A percentile compares a stretch with the other conserved stretches of the same genome.
Conservation (phyloP, 768 basidiomycete species). For the Leucocoprinus leucothites region DNA sequence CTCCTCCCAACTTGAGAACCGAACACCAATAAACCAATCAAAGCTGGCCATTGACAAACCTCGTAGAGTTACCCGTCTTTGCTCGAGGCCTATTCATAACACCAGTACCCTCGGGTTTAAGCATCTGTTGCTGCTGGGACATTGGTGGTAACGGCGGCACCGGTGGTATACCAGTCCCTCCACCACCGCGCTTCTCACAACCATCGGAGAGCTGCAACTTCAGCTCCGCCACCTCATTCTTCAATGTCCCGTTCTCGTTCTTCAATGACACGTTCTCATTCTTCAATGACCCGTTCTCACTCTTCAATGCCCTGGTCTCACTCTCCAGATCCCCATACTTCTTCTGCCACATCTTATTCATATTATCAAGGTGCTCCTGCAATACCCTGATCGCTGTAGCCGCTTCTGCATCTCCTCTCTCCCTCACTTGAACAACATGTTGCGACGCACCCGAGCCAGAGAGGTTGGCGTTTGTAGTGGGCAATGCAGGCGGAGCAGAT, state of each 20-base stretch:
- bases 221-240: slow-evolving; percentile 61
- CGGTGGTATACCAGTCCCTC: slow-evolving; percentile 2
- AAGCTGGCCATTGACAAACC: slow-evolving; percentile 56
- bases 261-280: too few species aligned
- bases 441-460: not conserved
- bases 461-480: not conserved
- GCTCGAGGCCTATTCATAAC: slow-evolving; percentile 64
- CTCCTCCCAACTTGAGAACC: slow-evolving; percentile 5
- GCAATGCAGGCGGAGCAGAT: not conserved
- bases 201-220: slow-evolving; percentile 29
- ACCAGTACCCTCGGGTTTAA: slow-evolving; percentile 23
- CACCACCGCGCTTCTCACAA: slow-evolving; percentile 63
- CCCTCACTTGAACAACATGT: not conserved
- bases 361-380: slow-evolving; percentile 56
- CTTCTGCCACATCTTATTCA: slow-evolving; percentile 66
- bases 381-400: slow-evolving; percentile 45
- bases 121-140: not conserved
- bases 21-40: slow-evolving; percentile 8
- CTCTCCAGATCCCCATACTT: slow-evolving; percentile 75
- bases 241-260: slow-evolving; percentile 67
- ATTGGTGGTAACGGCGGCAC: not conserved
- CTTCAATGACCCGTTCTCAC: too few species aligned
- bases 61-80: slow-evolving; percentile 61
- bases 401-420: not conserved
- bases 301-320: slow-evolving; percentile 68